Evolutionary conservation across 2,329 filamentous ascomycete species (phyloP).

Genomic region (Hypoxylon sp.): DNA sequence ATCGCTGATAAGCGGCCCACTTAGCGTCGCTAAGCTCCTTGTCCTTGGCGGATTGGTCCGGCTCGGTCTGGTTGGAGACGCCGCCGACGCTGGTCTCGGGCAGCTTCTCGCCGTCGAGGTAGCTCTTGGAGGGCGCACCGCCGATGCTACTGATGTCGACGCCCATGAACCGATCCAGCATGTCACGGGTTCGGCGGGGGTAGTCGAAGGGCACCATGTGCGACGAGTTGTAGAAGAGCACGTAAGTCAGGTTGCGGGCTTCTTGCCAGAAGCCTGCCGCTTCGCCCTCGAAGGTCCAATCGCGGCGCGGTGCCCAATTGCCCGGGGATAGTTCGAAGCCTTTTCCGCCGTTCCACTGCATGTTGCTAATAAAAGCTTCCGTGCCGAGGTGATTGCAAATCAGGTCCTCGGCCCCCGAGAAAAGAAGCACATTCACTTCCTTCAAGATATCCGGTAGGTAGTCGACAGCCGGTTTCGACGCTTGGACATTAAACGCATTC

Average conservation of each 20-base stretch:
- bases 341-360: slow-evolving; percentile 91
- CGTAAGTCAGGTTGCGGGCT: slow-evolving; percentile 94
- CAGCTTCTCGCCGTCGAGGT: slow-evolving; percentile 87
- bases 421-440: slow-evolving; percentile 84
- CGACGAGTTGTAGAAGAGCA: slow-evolving; percentile 93
- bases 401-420: slow-evolving; percentile 92
- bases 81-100: slow-evolving; percentile 82
- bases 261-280: slow-evolving; percentile 92
- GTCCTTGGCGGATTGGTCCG: slow-evolving; percentile 76
- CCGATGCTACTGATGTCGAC: slow-evolving; percentile 93
- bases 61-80: slow-evolving; percentile 71
- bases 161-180: slow-evolving; percentile 96
- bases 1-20: slow-evolving; percentile 90
- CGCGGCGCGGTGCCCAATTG: slow-evolving; percentile 89
- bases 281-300: slow-evolving; percentile 94
- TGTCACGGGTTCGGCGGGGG: slow-evolving; percentile 87
- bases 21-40: slow-evolving; percentile 84
- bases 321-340: slow-evolving; percentile 91
- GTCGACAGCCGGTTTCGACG: slow-evolving; percentile 79
- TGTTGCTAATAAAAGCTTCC: slow-evolving; percentile 87
- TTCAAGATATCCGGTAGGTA: slow-evolving; percentile 84
- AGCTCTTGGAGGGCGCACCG: slow-evolving; percentile 80
- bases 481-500: slow-evolving; percentile 74
- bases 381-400: slow-evolving; percentile 99
- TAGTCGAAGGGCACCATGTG: slow-evolving; percentile 99